A percentile compares a stretch with the other conserved stretches of the same genome.
Conservation (phyloP, 805 yeast genomes). For the Candida railenensis region DNA sequence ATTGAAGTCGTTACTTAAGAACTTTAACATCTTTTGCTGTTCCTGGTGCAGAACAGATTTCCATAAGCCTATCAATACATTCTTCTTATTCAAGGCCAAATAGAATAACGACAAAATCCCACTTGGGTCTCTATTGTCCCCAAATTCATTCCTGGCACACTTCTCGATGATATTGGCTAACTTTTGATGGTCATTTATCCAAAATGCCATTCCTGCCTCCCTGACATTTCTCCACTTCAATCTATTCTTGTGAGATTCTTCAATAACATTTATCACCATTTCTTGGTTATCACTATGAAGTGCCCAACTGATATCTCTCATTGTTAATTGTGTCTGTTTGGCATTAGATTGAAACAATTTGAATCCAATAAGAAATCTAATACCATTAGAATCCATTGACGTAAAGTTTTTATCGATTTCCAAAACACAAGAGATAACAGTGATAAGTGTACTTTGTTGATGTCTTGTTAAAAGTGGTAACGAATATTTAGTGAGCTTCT, state of each 20-base stretch:
- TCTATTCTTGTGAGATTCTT: slow-evolving; percentile 39
- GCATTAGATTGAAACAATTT: slow-evolving; percentile 55
- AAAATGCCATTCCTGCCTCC: slow-evolving; percentile 65
- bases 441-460: slow-evolving; percentile 80
- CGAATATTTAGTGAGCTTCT: slow-evolving; percentile 60
- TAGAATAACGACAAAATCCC: slow-evolving; percentile 71
- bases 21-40: slow-evolving; percentile 75
- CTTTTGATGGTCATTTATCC: slow-evolving; percentile 47
- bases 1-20: slow-evolving; percentile 73
- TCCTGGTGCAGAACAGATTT: slow-evolving; percentile 75
- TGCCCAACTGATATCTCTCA: slow-evolving; percentile 89
- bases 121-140: slow-evolving; percentile 62
- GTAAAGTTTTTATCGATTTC: slow-evolving; percentile 47
- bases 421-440: slow-evolving; percentile 63
- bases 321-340: slow-evolving; percentile 55
- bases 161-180: slow-evolving; percentile 51
- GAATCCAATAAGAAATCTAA: slow-evolving; percentile 68
- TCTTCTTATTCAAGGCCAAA: slow-evolving; percentile 75
- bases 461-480: slow-evolving; percentile 85
- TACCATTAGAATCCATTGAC: slow-evolving; percentile 62
- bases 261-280: slow-evolving; percentile 51
- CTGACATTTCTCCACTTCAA: slow-evolving; percentile 62
- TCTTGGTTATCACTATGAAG: slow-evolving; percentile 79
- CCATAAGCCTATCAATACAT: slow-evolving; percentile 80
- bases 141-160: slow-evolving; percentile 72